A percentile compares a stretch with the other conserved stretches of the same genome.
These are phyloP conservation scores for Trametes maxima DNA, from an alignment of 768 basidiomycete genomes.

Conservation along the genomic window DNA sequence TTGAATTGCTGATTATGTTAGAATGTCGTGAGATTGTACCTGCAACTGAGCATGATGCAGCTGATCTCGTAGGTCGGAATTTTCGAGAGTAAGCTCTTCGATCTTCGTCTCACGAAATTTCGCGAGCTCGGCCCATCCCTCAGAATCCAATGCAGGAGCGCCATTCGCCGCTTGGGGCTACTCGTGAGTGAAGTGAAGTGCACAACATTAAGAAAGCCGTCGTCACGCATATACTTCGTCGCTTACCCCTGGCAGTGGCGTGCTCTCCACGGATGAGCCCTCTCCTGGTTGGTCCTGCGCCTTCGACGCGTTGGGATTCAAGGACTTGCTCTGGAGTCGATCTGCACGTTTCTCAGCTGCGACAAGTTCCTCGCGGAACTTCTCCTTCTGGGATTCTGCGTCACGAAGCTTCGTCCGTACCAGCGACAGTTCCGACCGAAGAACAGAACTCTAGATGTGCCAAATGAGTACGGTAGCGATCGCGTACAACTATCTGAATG, in stretches of 20 bases:
- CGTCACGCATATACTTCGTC: constrained; percentile 40
- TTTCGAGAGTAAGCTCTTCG: constrained; percentile 49
- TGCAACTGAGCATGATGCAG: constrained; percentile 47
- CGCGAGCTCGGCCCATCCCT: constrained; percentile 46
- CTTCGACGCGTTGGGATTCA: constrained; percentile 12
- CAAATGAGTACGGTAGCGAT: not conserved
- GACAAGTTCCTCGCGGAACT: constrained; percentile 27
- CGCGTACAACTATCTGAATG: not conserved
- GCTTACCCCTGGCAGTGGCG: constrained; percentile 76
- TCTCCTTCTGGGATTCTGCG: constrained; percentile 27
- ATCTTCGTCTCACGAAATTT: constrained; percentile 45
- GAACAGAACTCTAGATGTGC: constrained; percentile 20
- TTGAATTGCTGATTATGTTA: not conserved
- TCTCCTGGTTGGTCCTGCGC: constrained; percentile 34
- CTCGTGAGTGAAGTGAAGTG: constrained; percentile 49
- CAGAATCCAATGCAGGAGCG: constrained; percentile 37
- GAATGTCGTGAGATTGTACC: constrained; percentile 31
- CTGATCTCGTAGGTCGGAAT: constrained; percentile 47
- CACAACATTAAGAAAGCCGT: constrained; percentile 13
- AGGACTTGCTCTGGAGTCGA: constrained; percentile 30
- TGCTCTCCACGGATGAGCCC: constrained; percentile 52
- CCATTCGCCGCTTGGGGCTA: constrained; percentile 48
- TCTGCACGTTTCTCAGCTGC: constrained; percentile 32
- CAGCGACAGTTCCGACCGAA: constrained; percentile 33
- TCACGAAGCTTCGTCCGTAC: constrained; percentile 28